Percentiles rank a stretch among this genome's conserved stretches.
Evolutionary conservation across 495 filamentous ascomycete genomes (phyloP).

Genomic region (Aspergillus homomorphus): DNA sequence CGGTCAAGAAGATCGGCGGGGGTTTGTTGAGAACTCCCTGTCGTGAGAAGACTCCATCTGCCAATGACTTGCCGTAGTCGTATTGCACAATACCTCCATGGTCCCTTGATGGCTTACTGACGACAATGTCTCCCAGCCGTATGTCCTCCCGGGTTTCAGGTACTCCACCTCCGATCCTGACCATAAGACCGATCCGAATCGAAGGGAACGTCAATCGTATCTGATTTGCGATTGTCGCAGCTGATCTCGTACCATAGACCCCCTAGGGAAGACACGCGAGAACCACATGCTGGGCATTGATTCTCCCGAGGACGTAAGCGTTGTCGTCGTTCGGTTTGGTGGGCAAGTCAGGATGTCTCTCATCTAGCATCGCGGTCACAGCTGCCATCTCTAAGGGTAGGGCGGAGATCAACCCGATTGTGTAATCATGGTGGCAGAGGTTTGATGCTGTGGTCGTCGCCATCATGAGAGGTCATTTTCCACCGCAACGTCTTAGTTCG

Average conservation of each 20-base stretch:
- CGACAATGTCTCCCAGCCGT: not conserved
- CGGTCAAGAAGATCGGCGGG: not conserved
- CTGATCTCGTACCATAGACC: conserved; percentile 24
- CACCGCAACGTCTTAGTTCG: not conserved
- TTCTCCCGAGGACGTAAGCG: conserved; percentile 32
- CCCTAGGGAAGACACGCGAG: conserved; percentile 31
- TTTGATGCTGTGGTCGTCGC: not conserved
- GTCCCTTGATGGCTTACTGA: not conserved
- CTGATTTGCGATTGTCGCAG: not conserved
- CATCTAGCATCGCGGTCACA: conserved; percentile 30
- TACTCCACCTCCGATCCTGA: not conserved
- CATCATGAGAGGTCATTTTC: not conserved
- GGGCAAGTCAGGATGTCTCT: conserved; percentile 22
- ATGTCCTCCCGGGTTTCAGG: not conserved
- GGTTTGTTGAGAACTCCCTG: not conserved
- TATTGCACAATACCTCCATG: not conserved
- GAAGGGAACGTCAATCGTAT: not conserved
- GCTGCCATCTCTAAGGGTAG: conserved; percentile 31
- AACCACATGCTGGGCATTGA: conserved; percentile 34
- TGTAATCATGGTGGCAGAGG: conserved; percentile 16
- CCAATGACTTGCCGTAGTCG: not conserved
- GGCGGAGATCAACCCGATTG: conserved; percentile 36
- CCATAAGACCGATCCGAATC: not conserved
- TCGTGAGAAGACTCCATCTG: not conserved
- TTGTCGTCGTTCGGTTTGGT: conserved; percentile 23